Percentiles rank a stretch among this genome's conserved stretches.
Evolutionary conservation across 148 eudicot species (phyloP).

Genomic region (Vaccinium macrocarpon): DNA sequence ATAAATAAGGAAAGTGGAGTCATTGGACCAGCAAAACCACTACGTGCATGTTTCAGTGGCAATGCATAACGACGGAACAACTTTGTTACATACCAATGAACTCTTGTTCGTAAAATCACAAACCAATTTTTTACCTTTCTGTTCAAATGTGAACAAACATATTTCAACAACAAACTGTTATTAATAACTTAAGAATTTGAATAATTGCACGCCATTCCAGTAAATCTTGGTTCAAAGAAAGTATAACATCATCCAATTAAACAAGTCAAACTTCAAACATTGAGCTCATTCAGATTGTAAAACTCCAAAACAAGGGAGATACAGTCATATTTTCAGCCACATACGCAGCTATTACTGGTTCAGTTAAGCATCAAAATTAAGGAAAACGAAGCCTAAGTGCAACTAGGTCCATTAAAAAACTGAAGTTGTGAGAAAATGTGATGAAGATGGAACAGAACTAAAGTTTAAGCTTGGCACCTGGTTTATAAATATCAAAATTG

Average conservation of each 20-base stretch:
- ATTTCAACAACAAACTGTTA: background rate
- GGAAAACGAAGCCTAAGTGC: background rate
- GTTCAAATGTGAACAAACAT: background rate
- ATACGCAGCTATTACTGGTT: background rate
- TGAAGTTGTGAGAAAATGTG: background rate
- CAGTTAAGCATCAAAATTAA: background rate
- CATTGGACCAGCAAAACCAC: background rate
- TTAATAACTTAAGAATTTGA: background rate
- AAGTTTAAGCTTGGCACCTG: conserved; percentile 45
- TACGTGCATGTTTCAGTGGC: background rate
- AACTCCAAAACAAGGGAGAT: background rate
- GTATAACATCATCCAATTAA: background rate
- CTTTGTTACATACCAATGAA: background rate
- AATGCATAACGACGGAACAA: background rate
- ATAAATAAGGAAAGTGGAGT: conserved; percentile 20
- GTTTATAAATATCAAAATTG: conserved; percentile 79
- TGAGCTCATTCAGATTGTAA: background rate
- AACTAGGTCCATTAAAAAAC: background rate
- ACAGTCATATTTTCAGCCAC: background rate
- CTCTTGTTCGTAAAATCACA: background rate
- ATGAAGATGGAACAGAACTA: background rate
- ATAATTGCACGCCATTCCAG: background rate
- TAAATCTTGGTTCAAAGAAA: background rate
- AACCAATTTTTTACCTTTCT: background rate
- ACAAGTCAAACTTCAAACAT: background rate